Evolutionary conservation across 371 early-diverging fungal species (phyloP).

Genomic region (Lichtheimia ramosa): DNA sequence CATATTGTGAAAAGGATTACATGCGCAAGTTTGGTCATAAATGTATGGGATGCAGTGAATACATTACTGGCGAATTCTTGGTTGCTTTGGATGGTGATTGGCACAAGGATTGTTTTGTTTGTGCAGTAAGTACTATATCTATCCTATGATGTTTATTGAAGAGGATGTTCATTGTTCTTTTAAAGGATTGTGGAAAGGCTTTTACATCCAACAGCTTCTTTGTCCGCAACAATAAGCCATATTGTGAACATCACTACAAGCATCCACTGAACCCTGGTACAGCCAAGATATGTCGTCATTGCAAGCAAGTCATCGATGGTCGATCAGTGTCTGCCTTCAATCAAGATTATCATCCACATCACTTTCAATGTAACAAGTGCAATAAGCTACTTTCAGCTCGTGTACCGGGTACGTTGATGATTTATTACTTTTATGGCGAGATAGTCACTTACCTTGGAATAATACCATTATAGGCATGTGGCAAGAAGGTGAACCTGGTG

Average conservation of each 20-base stretch:
- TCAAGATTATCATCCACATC: slow-evolving; percentile 51
- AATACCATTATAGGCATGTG: slow-evolving; percentile 15
- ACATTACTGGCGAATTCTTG: slow-evolving; percentile 58
- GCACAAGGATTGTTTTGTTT: slow-evolving; percentile 76
- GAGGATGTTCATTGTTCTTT: neutral
- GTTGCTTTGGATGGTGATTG: slow-evolving; percentile 63
- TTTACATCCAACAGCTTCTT: slow-evolving; percentile 52
- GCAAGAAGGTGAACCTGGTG: slow-evolving; percentile 16
- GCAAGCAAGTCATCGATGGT: slow-evolving; percentile 48
- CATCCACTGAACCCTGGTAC: slow-evolving; percentile 3
- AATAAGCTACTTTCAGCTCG: slow-evolving; percentile 31
- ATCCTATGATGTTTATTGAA: neutral
- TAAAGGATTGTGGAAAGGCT: slow-evolving; percentile 54
- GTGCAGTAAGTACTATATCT: slow-evolving; percentile 48
- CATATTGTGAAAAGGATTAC: slow-evolving; percentile 78
- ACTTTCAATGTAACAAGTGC: slow-evolving; percentile 56
- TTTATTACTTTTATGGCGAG: neutral
- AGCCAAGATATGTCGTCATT: slow-evolving; percentile 31
- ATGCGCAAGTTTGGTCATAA: slow-evolving; percentile 58
- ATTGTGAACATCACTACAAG: slow-evolving; percentile 65
- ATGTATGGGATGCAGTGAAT: slow-evolving; percentile 65
- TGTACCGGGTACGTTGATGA: slow-evolving; percentile 26
- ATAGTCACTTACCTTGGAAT: neutral
- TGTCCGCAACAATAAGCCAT: slow-evolving; percentile 55
- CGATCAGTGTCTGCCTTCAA: slow-evolving; percentile 48